phyloP scores from a whole-genome alignment of 805 yeast species.

The Saccharomyces kudriavzevii region DNA sequence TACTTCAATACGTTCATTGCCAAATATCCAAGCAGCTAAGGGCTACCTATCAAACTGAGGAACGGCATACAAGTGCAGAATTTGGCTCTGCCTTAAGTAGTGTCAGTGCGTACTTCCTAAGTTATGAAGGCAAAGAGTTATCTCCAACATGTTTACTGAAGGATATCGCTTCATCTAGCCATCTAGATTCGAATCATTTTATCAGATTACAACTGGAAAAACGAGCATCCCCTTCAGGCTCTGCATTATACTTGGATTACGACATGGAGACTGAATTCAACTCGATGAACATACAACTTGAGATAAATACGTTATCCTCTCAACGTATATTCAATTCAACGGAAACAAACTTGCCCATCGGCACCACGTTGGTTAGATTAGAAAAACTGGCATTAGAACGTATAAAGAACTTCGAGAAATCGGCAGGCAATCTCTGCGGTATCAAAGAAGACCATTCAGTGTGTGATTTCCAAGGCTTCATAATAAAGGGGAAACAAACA shows the following conservation, averaged over 20 bases:
- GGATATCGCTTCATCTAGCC: neutral
- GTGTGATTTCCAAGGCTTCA: conserved; percentile 16
- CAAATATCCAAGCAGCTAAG: conserved; percentile 4
- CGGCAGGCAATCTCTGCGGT: conserved; percentile 11
- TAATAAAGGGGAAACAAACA: conserved; percentile 17
- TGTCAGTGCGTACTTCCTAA: neutral
- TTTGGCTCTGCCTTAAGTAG: neutral
- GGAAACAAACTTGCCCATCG: conserved; percentile 8
- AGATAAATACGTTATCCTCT: conserved; percentile 17
- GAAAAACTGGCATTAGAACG: conserved; percentile 10
- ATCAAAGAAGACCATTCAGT: conserved; percentile 8
- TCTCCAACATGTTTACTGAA: neutral
- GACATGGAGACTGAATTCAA: conserved; percentile 12
- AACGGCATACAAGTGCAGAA: neutral
- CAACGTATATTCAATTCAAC: conserved; percentile 4
- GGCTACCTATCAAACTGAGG: neutral
- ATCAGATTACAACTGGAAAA: conserved; percentile 13
- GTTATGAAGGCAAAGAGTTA: neutral
- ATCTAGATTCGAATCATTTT: neutral
- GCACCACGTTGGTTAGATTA: conserved; percentile 13
- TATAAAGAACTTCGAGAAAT: conserved; percentile 14
- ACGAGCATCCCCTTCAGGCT: neutral
- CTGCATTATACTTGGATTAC: conserved; percentile 9
- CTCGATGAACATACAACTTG: conserved; percentile 11
- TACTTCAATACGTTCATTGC: conserved; percentile 25